A percentile compares a stretch with the other conserved stretches of the same genome.
Evolutionary conservation across 208 protist species (phyloP).

Genomic region (Porcisia deanei): DNA sequence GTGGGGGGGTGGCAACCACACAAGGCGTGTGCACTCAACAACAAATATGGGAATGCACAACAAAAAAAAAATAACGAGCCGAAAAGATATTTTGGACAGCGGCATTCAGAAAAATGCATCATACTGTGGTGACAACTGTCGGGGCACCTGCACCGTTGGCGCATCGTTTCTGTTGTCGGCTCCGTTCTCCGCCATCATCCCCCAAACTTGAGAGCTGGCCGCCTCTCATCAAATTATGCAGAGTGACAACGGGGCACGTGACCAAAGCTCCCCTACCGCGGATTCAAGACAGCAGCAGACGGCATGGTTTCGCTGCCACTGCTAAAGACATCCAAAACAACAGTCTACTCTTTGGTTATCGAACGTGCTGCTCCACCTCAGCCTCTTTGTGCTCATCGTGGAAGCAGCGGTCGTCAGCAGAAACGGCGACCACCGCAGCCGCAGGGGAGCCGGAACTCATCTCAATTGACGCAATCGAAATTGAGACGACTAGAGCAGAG

Average conservation of each 20-base stretch:
- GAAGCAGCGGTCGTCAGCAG: neutral
- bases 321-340: neutral
- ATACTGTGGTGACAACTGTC: neutral
- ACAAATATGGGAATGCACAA: neutral
- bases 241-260: neutral
- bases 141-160: neutral
- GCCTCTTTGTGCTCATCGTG: neutral
- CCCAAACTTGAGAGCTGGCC: neutral
- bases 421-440: neutral
- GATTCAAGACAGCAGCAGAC: neutral
- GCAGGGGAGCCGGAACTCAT: constrained; percentile 53
- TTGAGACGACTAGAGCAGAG: constrained; percentile 22
- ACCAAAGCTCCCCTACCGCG: neutral
- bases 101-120: neutral
- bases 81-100: too few species aligned
- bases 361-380: constrained; percentile 3
- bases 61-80: neutral
- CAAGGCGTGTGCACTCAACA: neutral
- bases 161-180: neutral
- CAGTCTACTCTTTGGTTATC: neutral
- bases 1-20: neutral
- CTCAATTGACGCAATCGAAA: constrained; percentile 42
- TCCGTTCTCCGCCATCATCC: neutral
- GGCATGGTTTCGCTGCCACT: neutral
- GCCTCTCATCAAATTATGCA: neutral